Base-by-base conservation (phyloP, 768 basidiomycete genomes). In the Mycena vitilis region DNA sequence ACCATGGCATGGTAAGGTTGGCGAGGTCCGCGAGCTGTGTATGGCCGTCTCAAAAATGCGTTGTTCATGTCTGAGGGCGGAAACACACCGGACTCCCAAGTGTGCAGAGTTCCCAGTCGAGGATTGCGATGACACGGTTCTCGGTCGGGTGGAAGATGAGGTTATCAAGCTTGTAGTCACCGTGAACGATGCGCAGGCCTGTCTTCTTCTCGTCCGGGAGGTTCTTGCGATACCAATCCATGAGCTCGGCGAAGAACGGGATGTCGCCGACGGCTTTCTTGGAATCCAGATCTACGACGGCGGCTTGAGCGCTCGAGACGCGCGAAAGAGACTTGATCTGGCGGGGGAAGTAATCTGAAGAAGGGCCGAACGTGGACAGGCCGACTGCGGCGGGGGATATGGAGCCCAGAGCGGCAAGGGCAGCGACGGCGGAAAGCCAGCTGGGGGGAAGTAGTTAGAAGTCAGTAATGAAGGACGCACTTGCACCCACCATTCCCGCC, bases 81-180 rank as follows among this genome's bases (percentile, higher is more conserved):
- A 11, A 20, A 81, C 89, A 20, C 76, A 95, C 93, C 40, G 95
- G 94, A 75, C 93, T 95, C 8, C 96, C 96, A 12, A 99, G 86
- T 0, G 97, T 98, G 75, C 95, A 98, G 34, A 99, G 82, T 76
- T 99, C 97, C 97, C 97, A 99, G 75, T 99, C 97, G 57, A 99
- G 79, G 45, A 99, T 95, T 7, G 95, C 98, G 70, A 99, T 95
- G 5, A 99, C 96, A 48, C 87, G 84, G 68, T 96, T 95, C 79
- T 98, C 91, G 0, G 91, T 94, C 0, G 93, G 91, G 73, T 99
- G 96, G 80, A 98, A 99, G 70, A 98, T 87, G 71, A 99, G 78
- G 78, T 99, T 99, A 79, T 99, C 97, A n/a, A 97, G 83, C 78
- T 99, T 99, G 78, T 94, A 99, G 79, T 99, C 97, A 34, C 97